phyloP scores from a whole-genome alignment of 495 filamentous ascomycete genomes.

The Aspergillus saccharolyticus region DNA sequence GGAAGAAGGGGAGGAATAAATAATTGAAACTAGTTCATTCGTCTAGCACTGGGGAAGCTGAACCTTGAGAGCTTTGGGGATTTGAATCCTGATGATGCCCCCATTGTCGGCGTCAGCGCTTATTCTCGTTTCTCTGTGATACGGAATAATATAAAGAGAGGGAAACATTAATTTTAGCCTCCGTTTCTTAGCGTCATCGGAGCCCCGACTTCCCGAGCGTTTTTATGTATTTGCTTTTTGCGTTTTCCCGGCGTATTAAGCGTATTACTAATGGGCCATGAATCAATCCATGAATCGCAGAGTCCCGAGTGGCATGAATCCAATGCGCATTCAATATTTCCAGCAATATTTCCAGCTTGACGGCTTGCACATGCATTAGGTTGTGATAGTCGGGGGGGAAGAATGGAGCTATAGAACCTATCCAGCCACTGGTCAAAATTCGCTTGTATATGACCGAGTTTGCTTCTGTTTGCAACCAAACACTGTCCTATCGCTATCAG shows the following conservation, averaged over 20 bases:
- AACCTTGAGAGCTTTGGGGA: background rate
- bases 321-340: no score
- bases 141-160: no score
- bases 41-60: no score
- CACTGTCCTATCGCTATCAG: no score
- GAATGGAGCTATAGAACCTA: background rate
- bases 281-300: no score
- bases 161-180: background rate
- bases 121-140: background rate
- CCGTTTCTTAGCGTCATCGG: slow-evolving; percentile 6
- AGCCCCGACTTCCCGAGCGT: slow-evolving; percentile 17
- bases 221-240: slow-evolving; percentile 11
- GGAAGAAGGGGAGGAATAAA: background rate
- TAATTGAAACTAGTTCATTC: background rate
- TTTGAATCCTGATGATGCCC: background rate
- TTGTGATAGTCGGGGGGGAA: no score
- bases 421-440: background rate
- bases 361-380: no score
- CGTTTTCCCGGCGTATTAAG: no score
- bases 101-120: background rate
- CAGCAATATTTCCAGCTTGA: no score
- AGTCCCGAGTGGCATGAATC: no score
- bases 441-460: background rate
- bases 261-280: background rate
- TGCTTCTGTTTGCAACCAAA: no score